Evolutionary conservation across 148 eudicot genomes (phyloP), one percentile per base, ranked within the genome.

Genomic region (Nepenthes gracilis): DNA sequence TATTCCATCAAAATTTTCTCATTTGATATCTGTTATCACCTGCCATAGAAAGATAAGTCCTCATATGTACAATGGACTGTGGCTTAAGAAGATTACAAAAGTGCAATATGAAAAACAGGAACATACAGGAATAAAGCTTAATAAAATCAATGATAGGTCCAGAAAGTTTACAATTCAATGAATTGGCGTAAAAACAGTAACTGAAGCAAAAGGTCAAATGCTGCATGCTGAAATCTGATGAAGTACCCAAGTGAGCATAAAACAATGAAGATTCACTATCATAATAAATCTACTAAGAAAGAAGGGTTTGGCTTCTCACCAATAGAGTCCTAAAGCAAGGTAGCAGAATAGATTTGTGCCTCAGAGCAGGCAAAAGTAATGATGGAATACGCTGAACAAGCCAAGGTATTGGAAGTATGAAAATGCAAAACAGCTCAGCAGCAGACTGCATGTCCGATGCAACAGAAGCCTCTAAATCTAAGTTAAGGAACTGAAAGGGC

Each of bases 1-100:
- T 82, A 80, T 62, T 80, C 80, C 68, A 67, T 64, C 65, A 88
- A 62, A 68, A 80, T 67, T 70, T 70, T 84, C 67, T 85, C 84
- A 71, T 79, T 78, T 54, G 77, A 80, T 40, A 77, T 86, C 98
- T 92, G 96, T 83, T 90, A 92, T 82, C 94, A 84, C 88, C 98
- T 92, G 96, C 88, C 91, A 82, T 63, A 67, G 69, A 71, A 74
- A 83, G 86, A 88, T 92, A 83, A 92, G 96, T 66, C 68, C 77
- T 74, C 76, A 68, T 52, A 61, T 49, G 65, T 66, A 68, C 62
- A 53, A 77, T 51, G 52, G 13, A 62, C 64, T 59, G 32, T 61
- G 35, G 43, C 51, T 10, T 37, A 36, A 62, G 47, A 61, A 67
- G 43, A 55, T 58, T 32, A n/a, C 5, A 38, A 61, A 69, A 40